phyloP scores from a whole-genome alignment of 148 eudicot genomes.

The Silene latifolia region DNA sequence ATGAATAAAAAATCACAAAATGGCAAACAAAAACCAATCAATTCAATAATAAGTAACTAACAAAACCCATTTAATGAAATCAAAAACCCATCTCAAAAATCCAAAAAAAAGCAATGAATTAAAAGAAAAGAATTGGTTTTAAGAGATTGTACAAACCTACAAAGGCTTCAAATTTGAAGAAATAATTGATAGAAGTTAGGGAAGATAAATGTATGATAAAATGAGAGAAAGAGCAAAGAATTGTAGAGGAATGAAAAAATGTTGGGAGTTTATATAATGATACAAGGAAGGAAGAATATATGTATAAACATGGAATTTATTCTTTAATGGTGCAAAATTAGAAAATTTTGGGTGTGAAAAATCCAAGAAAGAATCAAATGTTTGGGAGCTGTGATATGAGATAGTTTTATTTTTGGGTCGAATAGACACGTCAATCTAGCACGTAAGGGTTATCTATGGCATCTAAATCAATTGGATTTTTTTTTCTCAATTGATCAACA shows the following conservation, averaged over 20 bases:
- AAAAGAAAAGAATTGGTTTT: slow-evolving; percentile 6
- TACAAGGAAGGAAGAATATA: not conserved
- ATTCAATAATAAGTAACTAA: not conserved
- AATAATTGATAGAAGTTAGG: slow-evolving; percentile 2
- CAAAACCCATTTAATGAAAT: not conserved
- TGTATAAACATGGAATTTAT: not conserved
- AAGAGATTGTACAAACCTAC: slow-evolving; percentile 11
- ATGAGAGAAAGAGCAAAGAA: not conserved
- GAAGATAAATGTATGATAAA: not conserved
- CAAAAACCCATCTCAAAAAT: not conserved
- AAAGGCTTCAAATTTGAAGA: slow-evolving; percentile 9
- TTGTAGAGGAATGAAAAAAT: not conserved
- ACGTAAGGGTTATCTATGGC: too few relatives aligned
- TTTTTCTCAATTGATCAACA: too few relatives aligned
- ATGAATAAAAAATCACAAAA: slow-evolving; percentile 4
- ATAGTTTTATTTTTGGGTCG: not conserved
- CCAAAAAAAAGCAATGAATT: not conserved
- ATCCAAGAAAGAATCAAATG: not conserved
- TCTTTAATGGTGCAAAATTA: not conserved
- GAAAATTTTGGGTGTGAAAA: not conserved
- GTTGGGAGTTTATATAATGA: slow-evolving; percentile 12
- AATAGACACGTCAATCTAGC: slow-evolving; percentile 27
- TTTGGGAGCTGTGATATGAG: not conserved
- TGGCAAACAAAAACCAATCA: not conserved
- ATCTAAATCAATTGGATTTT: too few relatives aligned